Evolutionary conservation across 2,329 filamentous ascomycete species (phyloP).

Genomic region (Penicillium sp.): DNA sequence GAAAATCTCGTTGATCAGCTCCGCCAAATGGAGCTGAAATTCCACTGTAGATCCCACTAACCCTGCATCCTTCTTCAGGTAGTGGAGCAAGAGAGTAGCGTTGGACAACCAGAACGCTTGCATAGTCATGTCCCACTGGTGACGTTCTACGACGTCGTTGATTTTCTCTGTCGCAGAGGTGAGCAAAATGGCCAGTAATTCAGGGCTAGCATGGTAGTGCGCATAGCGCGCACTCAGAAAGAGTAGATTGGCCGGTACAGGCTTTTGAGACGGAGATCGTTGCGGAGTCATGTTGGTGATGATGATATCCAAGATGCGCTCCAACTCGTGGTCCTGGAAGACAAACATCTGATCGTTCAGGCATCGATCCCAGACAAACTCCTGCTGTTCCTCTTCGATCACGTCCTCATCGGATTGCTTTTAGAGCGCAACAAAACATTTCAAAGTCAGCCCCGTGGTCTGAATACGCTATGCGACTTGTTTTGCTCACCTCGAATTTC

Average conservation of each 20-base stretch:
- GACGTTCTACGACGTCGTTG: conserved; percentile 89
- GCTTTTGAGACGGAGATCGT: conserved; percentile 92
- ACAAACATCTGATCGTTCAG: conserved; percentile 99
- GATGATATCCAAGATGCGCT: conserved; percentile 87
- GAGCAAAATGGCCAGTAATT: conserved; percentile 77
- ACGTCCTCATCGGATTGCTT: conserved; percentile 74
- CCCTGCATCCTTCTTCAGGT: conserved; percentile 88
- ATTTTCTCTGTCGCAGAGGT: conserved; percentile 91
- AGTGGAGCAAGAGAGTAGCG: conserved; percentile 89
- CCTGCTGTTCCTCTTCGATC: conserved; percentile 81
- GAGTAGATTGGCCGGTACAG: conserved; percentile 93
- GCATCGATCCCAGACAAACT: conserved; percentile 94
- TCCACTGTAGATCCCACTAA: conserved; percentile 76
- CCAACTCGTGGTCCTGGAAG: conserved; percentile 90
- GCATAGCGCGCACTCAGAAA: conserved; percentile 95
- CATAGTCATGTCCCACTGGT: conserved; percentile 99
- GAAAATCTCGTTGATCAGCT: conserved; percentile 97
- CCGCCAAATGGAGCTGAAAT: conserved; percentile 89
- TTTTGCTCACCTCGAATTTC: conserved; percentile 77
- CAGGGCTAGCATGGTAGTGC: conserved; percentile 87
- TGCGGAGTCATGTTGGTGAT: conserved; percentile 98
- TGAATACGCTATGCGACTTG: no score
- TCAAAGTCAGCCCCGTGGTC: no score
- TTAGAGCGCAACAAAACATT: no score
- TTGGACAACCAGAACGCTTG: conserved; percentile 99